Evolutionary conservation across 1,284 basidiomycete genomes (phyloP).

Genomic region (Ceratobasidium sp.): DNA sequence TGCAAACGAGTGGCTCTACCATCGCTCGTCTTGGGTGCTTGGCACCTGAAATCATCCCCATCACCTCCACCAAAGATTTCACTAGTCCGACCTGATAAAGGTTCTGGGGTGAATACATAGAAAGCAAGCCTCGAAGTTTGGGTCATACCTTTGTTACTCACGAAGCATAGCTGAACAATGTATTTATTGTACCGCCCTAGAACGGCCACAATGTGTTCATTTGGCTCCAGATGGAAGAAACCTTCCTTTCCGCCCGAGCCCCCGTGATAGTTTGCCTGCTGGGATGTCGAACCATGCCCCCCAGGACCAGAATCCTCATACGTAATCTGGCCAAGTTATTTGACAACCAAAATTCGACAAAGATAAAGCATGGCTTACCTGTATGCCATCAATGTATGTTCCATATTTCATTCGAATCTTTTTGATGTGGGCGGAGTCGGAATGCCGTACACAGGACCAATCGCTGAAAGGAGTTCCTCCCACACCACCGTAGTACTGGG

Average conservation of each 20-base stretch:
- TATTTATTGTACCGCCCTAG: neutral
- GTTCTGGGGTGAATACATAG: too few species aligned
- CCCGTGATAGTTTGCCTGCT: neutral
- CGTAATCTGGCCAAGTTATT: neutral
- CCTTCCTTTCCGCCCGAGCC: neutral
- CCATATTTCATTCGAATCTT: neutral
- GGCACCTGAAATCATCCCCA: neutral
- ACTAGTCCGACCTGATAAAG: constrained; percentile 5
- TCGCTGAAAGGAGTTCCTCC: constrained; percentile 19
- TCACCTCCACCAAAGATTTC: constrained; percentile 2
- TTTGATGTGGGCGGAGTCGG: neutral
- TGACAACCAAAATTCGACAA: neutral
- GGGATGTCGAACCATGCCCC: neutral
- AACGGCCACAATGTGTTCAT: constrained; percentile 10
- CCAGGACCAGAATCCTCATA: neutral
- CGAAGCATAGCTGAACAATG: constrained; percentile 23
- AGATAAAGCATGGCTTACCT: neutral
- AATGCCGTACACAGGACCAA: neutral
- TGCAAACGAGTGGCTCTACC: constrained; percentile 3
- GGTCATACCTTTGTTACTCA: constrained; percentile 12
- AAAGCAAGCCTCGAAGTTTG: neutral
- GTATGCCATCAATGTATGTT: constrained; percentile 9
- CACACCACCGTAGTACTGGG: constrained; percentile 9
- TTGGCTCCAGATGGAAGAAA: constrained; percentile 1
- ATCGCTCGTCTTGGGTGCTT: neutral